Evolutionary conservation across 208 protist species (phyloP), one percentile per base, ranked within the genome.

Genomic region (Perkinsela sp.): DNA sequence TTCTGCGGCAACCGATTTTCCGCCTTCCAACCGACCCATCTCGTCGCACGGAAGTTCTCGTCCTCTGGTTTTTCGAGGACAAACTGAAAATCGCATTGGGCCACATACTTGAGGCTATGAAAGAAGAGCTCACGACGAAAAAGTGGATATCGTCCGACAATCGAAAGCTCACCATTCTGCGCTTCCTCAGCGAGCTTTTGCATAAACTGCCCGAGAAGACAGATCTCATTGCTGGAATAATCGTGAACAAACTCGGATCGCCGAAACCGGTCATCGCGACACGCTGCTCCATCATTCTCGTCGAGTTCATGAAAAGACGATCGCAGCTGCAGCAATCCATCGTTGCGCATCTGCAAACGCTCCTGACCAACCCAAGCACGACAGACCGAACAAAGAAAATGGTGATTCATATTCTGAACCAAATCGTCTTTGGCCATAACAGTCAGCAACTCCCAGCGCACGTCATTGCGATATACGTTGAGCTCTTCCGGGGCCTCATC

Each of bases 51-150:
- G 79, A 74, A 66, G 83, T 86, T 31, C 79, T 92, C 6, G 74
- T 89, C 65, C 88, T 90, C 71, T 92, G 86, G 84, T 92, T 86
- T 71, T 72, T 92, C 32, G 86, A 92, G 73, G 86, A 92, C 70
- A 87, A 87, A 75, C 73, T 92, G 69, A 92, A 92, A 73, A 82
- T 83, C 70, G 89, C 82, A 32, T 92, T 89, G 67, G 77, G 80
- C 0, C 84, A 90, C 75, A 90, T 92, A 68, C 75, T 92, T 1
- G 82, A 84, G 31, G 74, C 90, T 30, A 78, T 78, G 30, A 83
- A 92, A 74, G 77, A 80, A 67, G 89, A 89, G 84, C n/a, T n/a
- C n/a, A 78, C 90, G n/a, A 89, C 88, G 79, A 84, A 90, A 72
- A 74, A 80, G 32, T 71, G 89, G 31, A 75, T 86, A 71, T 78